Evolutionary conservation across 257 asterid genomes (phyloP).

Genomic region (Solanum commersonii): DNA sequence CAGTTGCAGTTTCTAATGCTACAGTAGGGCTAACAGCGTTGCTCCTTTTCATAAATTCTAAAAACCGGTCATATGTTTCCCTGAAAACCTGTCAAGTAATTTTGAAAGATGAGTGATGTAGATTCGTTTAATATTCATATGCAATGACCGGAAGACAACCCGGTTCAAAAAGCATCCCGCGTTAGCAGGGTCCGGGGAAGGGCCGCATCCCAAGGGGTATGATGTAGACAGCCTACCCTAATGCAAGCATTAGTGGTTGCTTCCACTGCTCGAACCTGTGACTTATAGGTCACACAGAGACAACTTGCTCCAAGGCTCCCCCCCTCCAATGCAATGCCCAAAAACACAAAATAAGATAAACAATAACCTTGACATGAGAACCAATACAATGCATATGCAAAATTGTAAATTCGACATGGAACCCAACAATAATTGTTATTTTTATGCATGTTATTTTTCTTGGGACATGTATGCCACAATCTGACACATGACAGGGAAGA

Average conservation of each 20-base stretch:
- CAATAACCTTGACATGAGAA: background rate
- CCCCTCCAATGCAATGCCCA: background rate
- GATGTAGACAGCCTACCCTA: background rate
- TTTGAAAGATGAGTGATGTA: background rate
- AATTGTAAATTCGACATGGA: background rate
- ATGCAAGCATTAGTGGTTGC: background rate
- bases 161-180: background rate
- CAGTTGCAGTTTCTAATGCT: conserved; percentile 94
- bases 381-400: background rate
- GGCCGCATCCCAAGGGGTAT: background rate
- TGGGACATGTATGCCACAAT: background rate
- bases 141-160: background rate
- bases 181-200: background rate
- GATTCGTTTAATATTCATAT: background rate
- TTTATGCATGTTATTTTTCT: background rate
- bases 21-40: conserved; percentile 88
- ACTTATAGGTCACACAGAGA: background rate
- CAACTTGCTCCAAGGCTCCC: background rate
- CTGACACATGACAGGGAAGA: background rate
- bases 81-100: conserved; percentile 44
- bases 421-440: background rate
- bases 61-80: conserved; percentile 85
- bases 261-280: background rate
- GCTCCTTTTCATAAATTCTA: conserved; percentile 84
- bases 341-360: background rate